Evolutionary conservation across 164 flowering plant genomes (phyloP).

Genomic region (Tetracentron sinense): DNA sequence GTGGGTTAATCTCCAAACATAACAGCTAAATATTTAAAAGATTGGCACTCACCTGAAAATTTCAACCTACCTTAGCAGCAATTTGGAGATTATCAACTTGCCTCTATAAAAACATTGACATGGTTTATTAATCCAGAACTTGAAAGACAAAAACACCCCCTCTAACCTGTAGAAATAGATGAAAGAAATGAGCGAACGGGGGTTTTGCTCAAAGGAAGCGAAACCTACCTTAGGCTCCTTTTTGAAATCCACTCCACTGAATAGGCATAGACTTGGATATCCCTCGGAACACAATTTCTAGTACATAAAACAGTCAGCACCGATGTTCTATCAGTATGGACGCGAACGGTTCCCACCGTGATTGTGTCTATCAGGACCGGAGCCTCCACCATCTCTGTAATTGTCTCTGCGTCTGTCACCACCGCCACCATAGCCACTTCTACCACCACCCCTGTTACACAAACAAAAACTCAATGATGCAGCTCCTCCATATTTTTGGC

Average conservation of each 20-base stretch:
- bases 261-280: constrained; percentile 21
- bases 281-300: constrained; percentile 34
- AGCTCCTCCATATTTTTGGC: neutral
- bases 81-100: constrained; percentile 80
- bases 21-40: constrained; percentile 18
- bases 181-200: constrained; percentile 19
- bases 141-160: constrained; percentile 19
- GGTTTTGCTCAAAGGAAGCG: constrained; percentile 22
- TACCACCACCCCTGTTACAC: constrained; percentile 64
- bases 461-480: constrained; percentile 2
- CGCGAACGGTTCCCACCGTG: constrained; percentile 87
- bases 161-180: constrained; percentile 18
- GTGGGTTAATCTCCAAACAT: constrained; percentile 2
- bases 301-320: constrained; percentile 40
- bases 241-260: constrained; percentile 23
- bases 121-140: constrained; percentile 47
- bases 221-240: constrained; percentile 42
- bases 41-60: constrained; percentile 88
- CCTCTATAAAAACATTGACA: constrained; percentile 85
- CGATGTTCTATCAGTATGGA: constrained; percentile 55
- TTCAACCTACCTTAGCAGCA: constrained; percentile 85
- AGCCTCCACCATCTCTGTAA: constrained; percentile 74
- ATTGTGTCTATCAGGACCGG: constrained; percentile 85
- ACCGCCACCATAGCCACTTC: constrained; percentile 80
- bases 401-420: constrained; percentile 87